Conservation (phyloP, 441 rosid genomes). For the Theobroma grandiflorum region DNA sequence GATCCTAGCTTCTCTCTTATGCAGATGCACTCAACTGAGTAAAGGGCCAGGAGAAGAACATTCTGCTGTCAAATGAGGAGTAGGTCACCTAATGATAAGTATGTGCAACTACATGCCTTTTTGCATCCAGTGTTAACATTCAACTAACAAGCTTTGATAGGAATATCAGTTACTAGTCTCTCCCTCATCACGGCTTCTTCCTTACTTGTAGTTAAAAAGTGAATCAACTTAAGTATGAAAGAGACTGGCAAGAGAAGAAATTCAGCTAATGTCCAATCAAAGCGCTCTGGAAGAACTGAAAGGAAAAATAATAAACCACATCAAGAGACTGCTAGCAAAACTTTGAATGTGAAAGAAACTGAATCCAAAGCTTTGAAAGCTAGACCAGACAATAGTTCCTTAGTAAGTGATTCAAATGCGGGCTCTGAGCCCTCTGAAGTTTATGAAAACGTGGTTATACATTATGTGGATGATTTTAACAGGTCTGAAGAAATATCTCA, state of each 20-base stretch:
- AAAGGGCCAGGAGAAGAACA: slow-evolving; percentile 9
- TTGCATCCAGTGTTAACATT: slow-evolving; percentile 2
- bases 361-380: slow-evolving; percentile 45
- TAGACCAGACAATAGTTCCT: slow-evolving; percentile 41
- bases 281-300: slow-evolving; percentile 47
- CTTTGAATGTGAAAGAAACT: slow-evolving; percentile 42
- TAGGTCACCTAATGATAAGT: slow-evolving; percentile 14
- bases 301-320: slow-evolving; percentile 47
- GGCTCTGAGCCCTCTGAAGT: slow-evolving; percentile 58
- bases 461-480: slow-evolving; percentile 66
- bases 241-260: slow-evolving; percentile 60
- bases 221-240: slow-evolving; percentile 44
- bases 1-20: slow-evolving; percentile 12
- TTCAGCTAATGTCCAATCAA: slow-evolving; percentile 46
- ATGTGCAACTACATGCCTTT: slow-evolving; percentile 10
- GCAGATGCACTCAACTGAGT: slow-evolving; percentile 28
- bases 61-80: slow-evolving; percentile 8
- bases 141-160: not conserved
- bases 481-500: slow-evolving; percentile 51
- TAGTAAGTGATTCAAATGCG: slow-evolving; percentile 53
- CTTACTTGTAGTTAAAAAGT: slow-evolving; percentile 33
- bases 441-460: slow-evolving; percentile 58
- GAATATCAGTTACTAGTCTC: slow-evolving; percentile 16
- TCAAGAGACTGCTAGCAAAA: slow-evolving; percentile 41
- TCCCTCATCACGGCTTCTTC: slow-evolving; percentile 27